phyloP scores from a whole-genome alignment of 2,329 filamentous ascomycete species.

The Colletotrichum scovillei region DNA sequence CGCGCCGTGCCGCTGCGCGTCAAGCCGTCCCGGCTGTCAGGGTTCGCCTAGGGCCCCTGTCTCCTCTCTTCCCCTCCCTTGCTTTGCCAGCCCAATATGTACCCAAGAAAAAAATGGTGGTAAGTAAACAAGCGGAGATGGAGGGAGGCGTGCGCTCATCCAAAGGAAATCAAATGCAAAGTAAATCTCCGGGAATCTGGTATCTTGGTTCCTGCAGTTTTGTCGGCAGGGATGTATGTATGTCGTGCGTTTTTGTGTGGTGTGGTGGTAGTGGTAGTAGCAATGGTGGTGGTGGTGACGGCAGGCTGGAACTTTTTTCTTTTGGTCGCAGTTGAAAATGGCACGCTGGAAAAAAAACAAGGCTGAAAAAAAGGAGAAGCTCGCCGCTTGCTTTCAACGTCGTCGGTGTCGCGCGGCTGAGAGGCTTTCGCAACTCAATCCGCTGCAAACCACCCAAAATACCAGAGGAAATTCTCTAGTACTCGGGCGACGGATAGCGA shows the following conservation, averaged over 20 bases:
- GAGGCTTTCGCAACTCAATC: neutral
- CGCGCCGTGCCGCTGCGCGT: constrained; percentile 41
- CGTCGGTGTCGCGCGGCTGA: constrained; percentile 28
- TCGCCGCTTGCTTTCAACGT: constrained; percentile 11
- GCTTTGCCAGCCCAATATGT: constrained; percentile 34
- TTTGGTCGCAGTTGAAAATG: constrained; percentile 28
- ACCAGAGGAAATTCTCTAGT: constrained; percentile 52
- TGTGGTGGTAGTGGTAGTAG: neutral
- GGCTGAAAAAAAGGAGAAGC: constrained; percentile 19
- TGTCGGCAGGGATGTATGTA: constrained; percentile 24
- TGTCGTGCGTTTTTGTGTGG: constrained; percentile 26
- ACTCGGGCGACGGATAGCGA: constrained; percentile 75
- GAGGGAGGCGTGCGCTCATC: constrained; percentile 31
- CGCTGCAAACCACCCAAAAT: neutral
- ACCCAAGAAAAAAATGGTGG: constrained; percentile 21
- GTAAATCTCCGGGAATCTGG: constrained; percentile 22
- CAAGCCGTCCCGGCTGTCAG: constrained; percentile 42
- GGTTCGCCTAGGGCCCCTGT: constrained; percentile 36
- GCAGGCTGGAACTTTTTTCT: constrained; percentile 10
- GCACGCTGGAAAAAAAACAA: constrained; percentile 35
- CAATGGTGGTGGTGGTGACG: neutral
- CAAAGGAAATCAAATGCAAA: constrained; percentile 22
- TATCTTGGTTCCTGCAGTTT: constrained; percentile 34
- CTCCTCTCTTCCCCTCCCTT: constrained; percentile 11
- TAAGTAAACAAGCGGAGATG: constrained; percentile 18